phyloP scores from a whole-genome alignment of 2,329 filamentous ascomycete genomes.

The Talaromyces sp. region DNA sequence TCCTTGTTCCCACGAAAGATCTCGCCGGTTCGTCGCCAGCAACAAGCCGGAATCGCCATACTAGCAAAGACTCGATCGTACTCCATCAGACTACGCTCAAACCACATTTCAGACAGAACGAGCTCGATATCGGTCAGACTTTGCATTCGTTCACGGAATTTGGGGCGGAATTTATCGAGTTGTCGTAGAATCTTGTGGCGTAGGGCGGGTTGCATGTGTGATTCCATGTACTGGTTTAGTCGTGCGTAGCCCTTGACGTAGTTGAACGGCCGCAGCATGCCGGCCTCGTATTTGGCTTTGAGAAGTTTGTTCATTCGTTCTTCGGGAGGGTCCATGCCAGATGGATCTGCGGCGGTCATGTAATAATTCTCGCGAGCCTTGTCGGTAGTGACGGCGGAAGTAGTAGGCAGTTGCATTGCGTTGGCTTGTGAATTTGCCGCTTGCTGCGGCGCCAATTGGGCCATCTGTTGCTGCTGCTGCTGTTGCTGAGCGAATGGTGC shows the following conservation, averaged over 20 bases:
- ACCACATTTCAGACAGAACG: slow-evolving; percentile 98
- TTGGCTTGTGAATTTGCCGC: slow-evolving; percentile 44
- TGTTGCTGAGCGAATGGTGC: slow-evolving; percentile 38
- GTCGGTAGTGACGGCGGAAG: slow-evolving; percentile 64
- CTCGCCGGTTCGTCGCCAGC: slow-evolving; percentile 94
- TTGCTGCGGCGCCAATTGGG: slow-evolving; percentile 30
- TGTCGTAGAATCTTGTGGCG: slow-evolving; percentile 91
- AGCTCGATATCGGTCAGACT: slow-evolving; percentile 89
- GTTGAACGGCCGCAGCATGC: slow-evolving; percentile 93
- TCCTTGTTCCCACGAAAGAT: slow-evolving; percentile 98
- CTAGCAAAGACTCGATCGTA: slow-evolving; percentile 98
- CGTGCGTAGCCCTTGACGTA: slow-evolving; percentile 95
- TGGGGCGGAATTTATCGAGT: slow-evolving; percentile 87
- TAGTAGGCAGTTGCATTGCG: slow-evolving; percentile 60
- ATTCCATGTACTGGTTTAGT: slow-evolving; percentile 86
- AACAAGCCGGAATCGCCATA: slow-evolving; percentile 97
- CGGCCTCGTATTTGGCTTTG: slow-evolving; percentile 93
- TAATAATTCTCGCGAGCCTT: slow-evolving; percentile 80
- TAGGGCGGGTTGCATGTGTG: slow-evolving; percentile 75
- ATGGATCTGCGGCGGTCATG: slow-evolving; percentile 92
- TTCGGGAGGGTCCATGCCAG: slow-evolving; percentile 80
- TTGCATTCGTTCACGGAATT: slow-evolving; percentile 94
- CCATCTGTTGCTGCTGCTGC: slow-evolving; percentile 36
- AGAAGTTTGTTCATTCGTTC: slow-evolving; percentile 94
- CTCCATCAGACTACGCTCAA: slow-evolving; percentile 92